A percentile compares a stretch with the other conserved stretches of the same genome.
phyloP scores from a whole-genome alignment of 805 yeast species.

The Teunomyces stri region DNA sequence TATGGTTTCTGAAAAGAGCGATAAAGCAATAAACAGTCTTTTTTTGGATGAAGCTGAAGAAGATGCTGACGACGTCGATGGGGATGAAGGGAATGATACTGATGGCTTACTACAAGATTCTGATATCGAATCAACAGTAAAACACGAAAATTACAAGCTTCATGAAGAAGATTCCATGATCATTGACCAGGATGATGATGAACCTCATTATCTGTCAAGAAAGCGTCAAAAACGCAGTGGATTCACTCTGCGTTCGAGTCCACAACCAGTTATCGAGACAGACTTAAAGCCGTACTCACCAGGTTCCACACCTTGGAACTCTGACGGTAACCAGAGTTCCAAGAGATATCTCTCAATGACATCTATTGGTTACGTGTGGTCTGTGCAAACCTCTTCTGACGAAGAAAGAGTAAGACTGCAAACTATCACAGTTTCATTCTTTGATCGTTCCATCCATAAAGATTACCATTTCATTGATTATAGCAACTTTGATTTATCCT shows the following conservation, averaged over 20 bases:
- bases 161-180: conserved; percentile 35
- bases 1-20: conserved; percentile 12
- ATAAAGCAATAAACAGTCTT: conserved; percentile 1
- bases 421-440: conserved; percentile 83
- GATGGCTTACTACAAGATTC: conserved; percentile 17
- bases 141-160: conserved; percentile 7
- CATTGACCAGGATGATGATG: conserved; percentile 32
- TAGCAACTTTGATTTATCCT: conserved; percentile 69
- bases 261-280: conserved; percentile 31
- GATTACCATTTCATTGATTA: conserved; percentile 86
- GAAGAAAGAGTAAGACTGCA: conserved; percentile 32
- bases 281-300: conserved; percentile 69
- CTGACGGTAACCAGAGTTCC: conserved; percentile 15
- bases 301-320: conserved; percentile 81
- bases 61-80: conserved; percentile 21
- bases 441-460: conserved; percentile 69
- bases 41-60: conserved; percentile 16
- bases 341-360: conserved; percentile 82
- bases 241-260: background rate
- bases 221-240: conserved; percentile 25
- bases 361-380: conserved; percentile 76
- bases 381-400: conserved; percentile 47
- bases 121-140: conserved; percentile 13
- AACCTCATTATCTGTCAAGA: conserved; percentile 10
- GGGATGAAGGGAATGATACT: conserved; percentile 17